These are phyloP conservation scores for Leccinum subtestaceum DNA, from an alignment of 768 basidiomycete species.

Conservation along the genomic window DNA sequence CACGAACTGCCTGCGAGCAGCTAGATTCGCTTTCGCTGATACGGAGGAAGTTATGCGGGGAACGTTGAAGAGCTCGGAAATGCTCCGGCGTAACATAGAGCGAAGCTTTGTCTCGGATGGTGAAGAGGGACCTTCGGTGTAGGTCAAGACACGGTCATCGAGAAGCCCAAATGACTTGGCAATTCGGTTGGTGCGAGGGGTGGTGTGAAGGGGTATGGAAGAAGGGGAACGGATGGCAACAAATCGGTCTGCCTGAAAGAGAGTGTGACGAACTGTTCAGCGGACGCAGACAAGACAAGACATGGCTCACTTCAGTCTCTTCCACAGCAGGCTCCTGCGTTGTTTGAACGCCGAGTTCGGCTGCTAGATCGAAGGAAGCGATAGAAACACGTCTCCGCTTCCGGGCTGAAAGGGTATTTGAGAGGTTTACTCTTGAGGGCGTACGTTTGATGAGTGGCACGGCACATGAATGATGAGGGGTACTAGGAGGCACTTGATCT, in stretches of 20 bases:
- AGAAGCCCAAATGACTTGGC: slow-evolving; percentile 59
- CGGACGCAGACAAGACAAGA: not conserved
- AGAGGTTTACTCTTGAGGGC: slow-evolving; percentile 37
- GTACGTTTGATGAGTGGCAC: slow-evolving; percentile 36
- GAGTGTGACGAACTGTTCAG: slow-evolving; percentile 1
- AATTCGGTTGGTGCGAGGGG: slow-evolving; percentile 66
- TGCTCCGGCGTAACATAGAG: slow-evolving; percentile 49
- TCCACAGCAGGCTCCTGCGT: slow-evolving; percentile 20
- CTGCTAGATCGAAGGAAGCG: slow-evolving; percentile 36
- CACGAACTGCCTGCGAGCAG: slow-evolving; percentile 49
- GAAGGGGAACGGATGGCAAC: slow-evolving; percentile 51
- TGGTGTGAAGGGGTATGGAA: slow-evolving; percentile 54
- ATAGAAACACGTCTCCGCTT: slow-evolving; percentile 44
- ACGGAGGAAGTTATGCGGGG: slow-evolving; percentile 33
- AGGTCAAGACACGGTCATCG: slow-evolving; percentile 55
- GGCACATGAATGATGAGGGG: slow-evolving; percentile 25
- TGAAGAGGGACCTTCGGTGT: slow-evolving; percentile 38
- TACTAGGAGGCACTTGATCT: slow-evolving; percentile 24
- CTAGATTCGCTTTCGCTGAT: slow-evolving; percentile 60
- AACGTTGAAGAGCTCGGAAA: slow-evolving; percentile 46
- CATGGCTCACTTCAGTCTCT: slow-evolving; percentile 28
- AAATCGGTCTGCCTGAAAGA: slow-evolving; percentile 56
- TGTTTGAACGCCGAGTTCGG: slow-evolving; percentile 29
- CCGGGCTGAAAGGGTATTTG: slow-evolving; percentile 38
- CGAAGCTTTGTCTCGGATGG: slow-evolving; percentile 41